phyloP scores from a whole-genome alignment of 2,329 filamentous ascomycete species.

The Colletotrichum filicis region DNA sequence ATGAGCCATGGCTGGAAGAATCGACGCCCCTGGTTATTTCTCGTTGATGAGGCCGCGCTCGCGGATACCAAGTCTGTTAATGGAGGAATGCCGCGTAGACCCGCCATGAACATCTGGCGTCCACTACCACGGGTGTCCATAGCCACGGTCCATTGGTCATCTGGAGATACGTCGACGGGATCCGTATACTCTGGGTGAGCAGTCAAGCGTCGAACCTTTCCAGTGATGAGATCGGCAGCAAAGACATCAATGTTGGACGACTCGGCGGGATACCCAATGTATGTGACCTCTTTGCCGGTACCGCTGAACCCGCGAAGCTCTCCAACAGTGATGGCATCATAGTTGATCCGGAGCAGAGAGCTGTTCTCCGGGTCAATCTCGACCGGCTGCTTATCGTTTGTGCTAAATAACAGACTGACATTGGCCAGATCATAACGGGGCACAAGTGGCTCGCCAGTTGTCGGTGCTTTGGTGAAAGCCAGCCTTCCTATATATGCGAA shows the following conservation, averaged over 20 bases:
- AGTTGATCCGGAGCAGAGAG: constrained; percentile 42
- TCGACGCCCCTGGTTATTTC: constrained; percentile 53
- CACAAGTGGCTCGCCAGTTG: constrained; percentile 39
- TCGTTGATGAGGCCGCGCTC: constrained; percentile 46
- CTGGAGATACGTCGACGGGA: constrained; percentile 50
- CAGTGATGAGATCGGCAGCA: constrained; percentile 48
- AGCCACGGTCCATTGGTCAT: constrained; percentile 50
- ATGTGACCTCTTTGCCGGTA: constrained; percentile 48
- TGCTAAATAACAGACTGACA: constrained; percentile 44
- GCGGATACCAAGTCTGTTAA: constrained; percentile 46
- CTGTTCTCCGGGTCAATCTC: not conserved
- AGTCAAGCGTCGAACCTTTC: constrained; percentile 49
- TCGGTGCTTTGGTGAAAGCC: constrained; percentile 48
- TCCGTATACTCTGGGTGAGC: constrained; percentile 53
- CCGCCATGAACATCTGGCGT: constrained; percentile 48
- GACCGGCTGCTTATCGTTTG: constrained; percentile 28
- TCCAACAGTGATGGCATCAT: constrained; percentile 45
- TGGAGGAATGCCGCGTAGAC: constrained; percentile 50
- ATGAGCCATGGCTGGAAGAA: constrained; percentile 56
- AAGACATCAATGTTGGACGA: constrained; percentile 55
- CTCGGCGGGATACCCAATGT: constrained; percentile 48
- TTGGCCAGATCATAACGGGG: constrained; percentile 49
- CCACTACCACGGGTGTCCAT: constrained; percentile 51
- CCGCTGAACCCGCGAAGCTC: constrained; percentile 55
- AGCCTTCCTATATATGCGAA: constrained; percentile 46